Evolutionary conservation across 208 protist species (phyloP).

Genomic region (Trypanosoma vivax): DNA sequence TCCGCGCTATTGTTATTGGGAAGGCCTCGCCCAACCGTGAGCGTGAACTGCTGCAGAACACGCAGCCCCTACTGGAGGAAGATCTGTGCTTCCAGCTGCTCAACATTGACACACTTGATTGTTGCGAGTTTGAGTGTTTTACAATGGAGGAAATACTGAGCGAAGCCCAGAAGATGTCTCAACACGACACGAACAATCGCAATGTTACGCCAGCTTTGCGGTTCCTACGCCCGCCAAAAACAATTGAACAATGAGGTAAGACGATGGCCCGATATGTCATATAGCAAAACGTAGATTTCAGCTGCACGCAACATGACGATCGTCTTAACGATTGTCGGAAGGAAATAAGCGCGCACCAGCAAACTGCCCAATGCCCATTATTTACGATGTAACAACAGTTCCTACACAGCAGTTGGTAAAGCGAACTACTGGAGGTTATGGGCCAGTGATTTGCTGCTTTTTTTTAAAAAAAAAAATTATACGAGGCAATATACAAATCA

Average conservation of each 20-base stretch:
- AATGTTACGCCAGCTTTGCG: slow-evolving; percentile 38
- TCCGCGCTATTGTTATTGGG: slow-evolving; percentile 38
- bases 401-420: no score
- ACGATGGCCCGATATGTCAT: no score
- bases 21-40: slow-evolving; percentile 17
- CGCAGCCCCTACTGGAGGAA: slow-evolving; percentile 17
- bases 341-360: no score
- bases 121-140: slow-evolving; percentile 44
- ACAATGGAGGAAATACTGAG: slow-evolving; percentile 37
- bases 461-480: not conserved
- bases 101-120: slow-evolving; percentile 39
- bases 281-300: no score
- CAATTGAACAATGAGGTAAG: slow-evolving; percentile 1
- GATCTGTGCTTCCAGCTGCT: slow-evolving; percentile 42
- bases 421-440: no score
- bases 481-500: not conserved
- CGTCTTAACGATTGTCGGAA: no score
- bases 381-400: no score
- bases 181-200: slow-evolving; percentile 15
- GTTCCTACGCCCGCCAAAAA: slow-evolving; percentile 29
- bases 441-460: not conserved
- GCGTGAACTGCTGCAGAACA: slow-evolving; percentile 4
- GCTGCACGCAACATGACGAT: no score
- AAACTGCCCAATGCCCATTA: no score
- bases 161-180: slow-evolving; percentile 29